phyloP scores from a whole-genome alignment of 129 eudicot genomes.

The Pseudognaphalium luteoalbum region DNA sequence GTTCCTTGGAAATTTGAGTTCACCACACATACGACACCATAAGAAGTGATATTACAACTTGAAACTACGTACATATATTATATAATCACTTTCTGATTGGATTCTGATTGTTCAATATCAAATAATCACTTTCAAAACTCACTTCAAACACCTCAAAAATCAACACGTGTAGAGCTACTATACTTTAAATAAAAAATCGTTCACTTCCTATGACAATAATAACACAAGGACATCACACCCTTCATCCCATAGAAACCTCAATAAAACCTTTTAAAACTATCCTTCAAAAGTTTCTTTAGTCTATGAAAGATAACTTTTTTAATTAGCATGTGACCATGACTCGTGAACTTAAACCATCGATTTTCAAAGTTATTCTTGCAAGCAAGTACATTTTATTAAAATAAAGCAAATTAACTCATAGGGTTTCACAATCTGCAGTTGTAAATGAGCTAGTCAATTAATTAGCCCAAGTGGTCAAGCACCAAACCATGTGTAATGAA shows the following conservation, averaged over 20 bases:
- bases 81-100: too few relatives aligned
- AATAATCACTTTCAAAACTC: not conserved
- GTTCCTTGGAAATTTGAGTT: not conserved
- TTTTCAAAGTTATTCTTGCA: not conserved
- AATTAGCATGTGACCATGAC: not conserved
- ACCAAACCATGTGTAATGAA: conserved; percentile 34
- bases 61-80: too few relatives aligned
- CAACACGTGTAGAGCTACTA: not conserved
- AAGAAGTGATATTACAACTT: not conserved
- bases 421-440: conserved; percentile 10
- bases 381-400: conserved; percentile 8
- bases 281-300: not conserved
- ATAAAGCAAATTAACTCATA: conserved; percentile 2
- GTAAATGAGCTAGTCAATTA: conserved; percentile 20
- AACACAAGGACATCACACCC: not conserved
- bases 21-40: not conserved
- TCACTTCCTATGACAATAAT: not conserved
- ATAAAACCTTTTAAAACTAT: not conserved
- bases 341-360: not conserved
- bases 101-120: not conserved
- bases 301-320: not conserved
- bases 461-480: conserved; percentile 22
- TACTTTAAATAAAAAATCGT: not conserved
- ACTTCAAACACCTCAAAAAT: not conserved
- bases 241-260: not conserved